Conservation (phyloP, 2,329 filamentous ascomycete species). For the Alternaria dauci region DNA sequence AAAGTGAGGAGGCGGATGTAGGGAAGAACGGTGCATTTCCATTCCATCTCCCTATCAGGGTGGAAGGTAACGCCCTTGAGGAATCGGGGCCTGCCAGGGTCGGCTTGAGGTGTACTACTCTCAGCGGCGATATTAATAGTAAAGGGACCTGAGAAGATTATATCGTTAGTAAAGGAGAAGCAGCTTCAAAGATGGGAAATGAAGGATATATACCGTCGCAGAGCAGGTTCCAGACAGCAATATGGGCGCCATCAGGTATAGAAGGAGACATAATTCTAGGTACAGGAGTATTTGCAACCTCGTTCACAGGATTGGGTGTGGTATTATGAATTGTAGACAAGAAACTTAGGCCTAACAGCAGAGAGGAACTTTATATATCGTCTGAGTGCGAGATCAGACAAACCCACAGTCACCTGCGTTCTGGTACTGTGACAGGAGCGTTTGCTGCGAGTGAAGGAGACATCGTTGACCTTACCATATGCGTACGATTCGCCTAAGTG, state of each 20-base stretch:
- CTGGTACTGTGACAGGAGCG: background rate
- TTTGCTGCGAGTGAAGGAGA: background rate
- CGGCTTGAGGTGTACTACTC: conserved; percentile 9
- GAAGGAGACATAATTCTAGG: background rate
- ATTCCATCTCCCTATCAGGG: conserved; percentile 2
- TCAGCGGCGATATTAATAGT: conserved; percentile 22
- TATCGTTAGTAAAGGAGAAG: background rate
- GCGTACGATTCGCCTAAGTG: background rate
- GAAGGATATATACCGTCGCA: background rate
- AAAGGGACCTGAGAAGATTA: conserved; percentile 7
- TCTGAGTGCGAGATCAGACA: background rate
- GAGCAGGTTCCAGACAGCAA: background rate
- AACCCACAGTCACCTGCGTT: background rate
- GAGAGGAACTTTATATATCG: background rate
- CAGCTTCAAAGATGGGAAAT: background rate
- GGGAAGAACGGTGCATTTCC: conserved; percentile 23
- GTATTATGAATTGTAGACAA: background rate
- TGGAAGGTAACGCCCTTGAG: conserved; percentile 11
- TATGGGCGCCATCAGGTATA: background rate
- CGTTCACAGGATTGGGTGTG: background rate
- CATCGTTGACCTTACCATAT: background rate
- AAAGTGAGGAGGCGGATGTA: conserved; percentile 22
- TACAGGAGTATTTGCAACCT: no score
- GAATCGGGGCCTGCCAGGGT: conserved; percentile 23
- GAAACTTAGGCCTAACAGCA: background rate